Evolutionary conservation across 2,329 filamentous ascomycete species (phyloP).

Genomic region (Arthrobotrys entomopaga): DNA sequence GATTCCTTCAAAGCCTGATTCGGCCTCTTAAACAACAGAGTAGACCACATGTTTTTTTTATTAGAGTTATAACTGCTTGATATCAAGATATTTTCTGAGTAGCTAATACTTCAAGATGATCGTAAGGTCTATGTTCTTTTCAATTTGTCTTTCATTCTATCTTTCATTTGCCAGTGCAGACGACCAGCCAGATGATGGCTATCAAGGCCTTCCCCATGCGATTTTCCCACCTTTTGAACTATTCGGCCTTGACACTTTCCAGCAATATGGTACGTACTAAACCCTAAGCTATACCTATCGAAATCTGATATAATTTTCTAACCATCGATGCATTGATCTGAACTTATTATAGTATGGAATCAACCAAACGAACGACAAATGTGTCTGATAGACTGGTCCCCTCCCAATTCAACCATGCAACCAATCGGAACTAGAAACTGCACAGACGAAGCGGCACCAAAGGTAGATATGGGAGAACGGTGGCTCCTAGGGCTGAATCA

Average conservation of each 20-base stretch:
- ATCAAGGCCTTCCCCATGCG: too few relatives aligned
- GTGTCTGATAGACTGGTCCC: constrained; percentile 47
- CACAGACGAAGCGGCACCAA: background rate
- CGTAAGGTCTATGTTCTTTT: too few relatives aligned
- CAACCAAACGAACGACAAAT: constrained; percentile 13
- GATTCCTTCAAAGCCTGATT: too few relatives aligned
- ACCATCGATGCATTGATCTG: background rate
- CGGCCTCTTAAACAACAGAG: too few relatives aligned
- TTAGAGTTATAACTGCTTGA: too few relatives aligned
- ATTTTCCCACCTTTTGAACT: background rate
- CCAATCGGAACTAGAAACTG: constrained; percentile 28
- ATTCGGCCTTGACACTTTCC: background rate
- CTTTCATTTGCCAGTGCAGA: too few relatives aligned
- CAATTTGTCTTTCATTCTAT: too few relatives aligned
- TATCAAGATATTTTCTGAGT: too few relatives aligned
- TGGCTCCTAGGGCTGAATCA: constrained; percentile 18
- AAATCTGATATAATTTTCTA: background rate
- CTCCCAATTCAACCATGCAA: constrained; percentile 20
- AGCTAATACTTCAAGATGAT: too few relatives aligned
- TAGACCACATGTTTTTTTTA: too few relatives aligned
- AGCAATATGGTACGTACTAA: background rate
- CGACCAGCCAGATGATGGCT: too few relatives aligned
- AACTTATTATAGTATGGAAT: constrained; percentile 24
- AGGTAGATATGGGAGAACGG: constrained; percentile 15
- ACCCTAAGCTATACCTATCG: background rate